Evolutionary conservation across 371 early-diverging fungal species (phyloP).

Genomic region (Rhizopus sp.): DNA sequence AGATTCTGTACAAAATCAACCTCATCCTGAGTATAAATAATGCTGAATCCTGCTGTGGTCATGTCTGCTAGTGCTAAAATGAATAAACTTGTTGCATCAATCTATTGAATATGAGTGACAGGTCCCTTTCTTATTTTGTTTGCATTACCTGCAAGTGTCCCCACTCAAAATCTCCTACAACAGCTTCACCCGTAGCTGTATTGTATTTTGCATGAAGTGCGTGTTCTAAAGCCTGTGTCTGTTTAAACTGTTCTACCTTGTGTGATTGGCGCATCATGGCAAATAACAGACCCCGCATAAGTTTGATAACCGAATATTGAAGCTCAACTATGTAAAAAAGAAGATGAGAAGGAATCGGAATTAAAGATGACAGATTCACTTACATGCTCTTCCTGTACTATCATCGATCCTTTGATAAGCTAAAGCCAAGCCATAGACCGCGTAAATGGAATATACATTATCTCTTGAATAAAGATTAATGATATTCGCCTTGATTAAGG

Average conservation of each 20-base stretch:
- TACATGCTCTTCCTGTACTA: constrained; percentile 81
- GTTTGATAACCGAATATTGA: constrained; percentile 82
- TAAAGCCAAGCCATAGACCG: constrained; percentile 82
- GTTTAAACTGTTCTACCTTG: constrained; percentile 83
- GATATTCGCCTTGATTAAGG: background rate
- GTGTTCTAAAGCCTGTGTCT: constrained; percentile 69
- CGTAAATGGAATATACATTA: constrained; percentile 89
- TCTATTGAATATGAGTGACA: constrained; percentile 22
- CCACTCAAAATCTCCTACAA: constrained; percentile 90
- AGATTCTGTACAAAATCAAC: constrained; percentile 91
- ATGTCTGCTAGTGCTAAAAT: constrained; percentile 82
- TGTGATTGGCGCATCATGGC: constrained; percentile 86
- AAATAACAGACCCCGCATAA: constrained; percentile 74
- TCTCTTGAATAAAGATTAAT: constrained; percentile 54
- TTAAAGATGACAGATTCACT: constrained; percentile 22
- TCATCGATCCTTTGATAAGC: constrained; percentile 88
- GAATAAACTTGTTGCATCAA: constrained; percentile 88
- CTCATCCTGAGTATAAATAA: constrained; percentile 85
- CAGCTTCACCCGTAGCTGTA: constrained; percentile 82
- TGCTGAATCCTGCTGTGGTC: constrained; percentile 79
- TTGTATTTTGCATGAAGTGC: constrained; percentile 89
- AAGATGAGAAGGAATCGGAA: background rate
- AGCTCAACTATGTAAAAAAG: constrained; percentile 63
- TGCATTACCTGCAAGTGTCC: constrained; percentile 62
- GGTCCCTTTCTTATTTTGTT: too few relatives aligned